A percentile compares a stretch with the other conserved stretches of the same genome.
Evolutionary conservation across 257 asterid genomes (phyloP).

Genomic region (Capsicum pubescens): DNA sequence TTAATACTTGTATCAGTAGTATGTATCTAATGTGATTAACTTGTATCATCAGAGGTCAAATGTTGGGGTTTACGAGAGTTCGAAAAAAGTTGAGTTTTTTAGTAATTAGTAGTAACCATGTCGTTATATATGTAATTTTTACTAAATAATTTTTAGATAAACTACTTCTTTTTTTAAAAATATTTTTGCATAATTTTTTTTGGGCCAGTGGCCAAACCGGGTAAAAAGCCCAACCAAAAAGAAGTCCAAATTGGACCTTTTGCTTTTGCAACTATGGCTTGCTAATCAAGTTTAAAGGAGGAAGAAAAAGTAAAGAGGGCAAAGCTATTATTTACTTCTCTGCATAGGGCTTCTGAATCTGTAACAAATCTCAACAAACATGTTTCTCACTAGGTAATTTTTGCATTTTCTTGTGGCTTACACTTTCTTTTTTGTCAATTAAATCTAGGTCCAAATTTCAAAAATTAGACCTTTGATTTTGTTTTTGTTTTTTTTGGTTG

Average conservation of each 20-base stretch:
- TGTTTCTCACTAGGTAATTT: conserved; percentile 22
- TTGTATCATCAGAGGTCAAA: too few relatives aligned
- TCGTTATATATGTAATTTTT: too few relatives aligned
- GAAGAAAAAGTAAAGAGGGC: too few relatives aligned
- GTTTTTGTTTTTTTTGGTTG: neutral
- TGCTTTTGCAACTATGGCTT: neutral
- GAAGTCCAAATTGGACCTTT: neutral
- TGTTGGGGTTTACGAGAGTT: too few relatives aligned
- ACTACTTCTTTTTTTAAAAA: too few relatives aligned
- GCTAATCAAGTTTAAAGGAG: conserved; percentile 4
- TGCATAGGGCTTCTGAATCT: neutral
- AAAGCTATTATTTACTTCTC: too few relatives aligned
- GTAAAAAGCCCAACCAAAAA: neutral
- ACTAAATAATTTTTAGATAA: too few relatives aligned
- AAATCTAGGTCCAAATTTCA: neutral
- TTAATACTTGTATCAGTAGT: too few relatives aligned
- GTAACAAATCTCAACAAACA: neutral
- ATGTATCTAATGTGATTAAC: too few relatives aligned
- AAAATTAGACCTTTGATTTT: neutral
- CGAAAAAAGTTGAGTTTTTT: too few relatives aligned
- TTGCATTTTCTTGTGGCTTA: neutral
- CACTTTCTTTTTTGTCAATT: neutral
- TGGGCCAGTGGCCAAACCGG: neutral
- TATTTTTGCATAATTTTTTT: too few relatives aligned
- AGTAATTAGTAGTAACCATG: too few relatives aligned